phyloP scores from a whole-genome alignment of 2,329 filamentous ascomycete species.

The Hypomyces rosellus region DNA sequence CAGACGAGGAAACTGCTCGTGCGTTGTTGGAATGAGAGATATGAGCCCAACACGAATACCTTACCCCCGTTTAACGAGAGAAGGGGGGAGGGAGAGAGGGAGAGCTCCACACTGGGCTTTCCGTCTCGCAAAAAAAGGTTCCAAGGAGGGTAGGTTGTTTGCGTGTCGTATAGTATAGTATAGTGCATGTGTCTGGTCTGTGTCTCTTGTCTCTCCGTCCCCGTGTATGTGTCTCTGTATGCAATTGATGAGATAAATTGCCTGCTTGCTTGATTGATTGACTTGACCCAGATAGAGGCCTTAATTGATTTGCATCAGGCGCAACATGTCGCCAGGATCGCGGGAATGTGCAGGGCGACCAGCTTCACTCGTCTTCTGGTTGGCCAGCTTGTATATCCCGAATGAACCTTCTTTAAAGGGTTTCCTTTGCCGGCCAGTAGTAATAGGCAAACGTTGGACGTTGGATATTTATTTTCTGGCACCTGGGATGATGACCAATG shows the following conservation, averaged over 20 bases:
- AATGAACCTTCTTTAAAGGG: too few relatives aligned
- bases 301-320: neutral
- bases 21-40: neutral
- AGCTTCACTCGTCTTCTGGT: neutral
- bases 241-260: constrained; percentile 1
- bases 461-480: too few relatives aligned
- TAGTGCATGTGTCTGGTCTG: constrained; percentile 5
- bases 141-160: neutral
- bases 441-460: too few relatives aligned
- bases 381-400: neutral
- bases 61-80: neutral
- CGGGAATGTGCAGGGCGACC: constrained; percentile 6
- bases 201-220: too few relatives aligned
- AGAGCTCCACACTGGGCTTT: neutral
- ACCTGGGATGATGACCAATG: too few relatives aligned
- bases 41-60: neutral
- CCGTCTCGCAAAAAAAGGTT: too few relatives aligned
- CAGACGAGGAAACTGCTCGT: constrained; percentile 1
- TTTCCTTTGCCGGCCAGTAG: too few relatives aligned
- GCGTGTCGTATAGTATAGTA: neutral
- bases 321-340: constrained; percentile 1
- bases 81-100: neutral
- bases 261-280: neutral
- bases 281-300: neutral
- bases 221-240: too few relatives aligned